Evolutionary conservation across 2,329 filamentous ascomycete species (phyloP).

Genomic region (Phialemoniopsis sp.): DNA sequence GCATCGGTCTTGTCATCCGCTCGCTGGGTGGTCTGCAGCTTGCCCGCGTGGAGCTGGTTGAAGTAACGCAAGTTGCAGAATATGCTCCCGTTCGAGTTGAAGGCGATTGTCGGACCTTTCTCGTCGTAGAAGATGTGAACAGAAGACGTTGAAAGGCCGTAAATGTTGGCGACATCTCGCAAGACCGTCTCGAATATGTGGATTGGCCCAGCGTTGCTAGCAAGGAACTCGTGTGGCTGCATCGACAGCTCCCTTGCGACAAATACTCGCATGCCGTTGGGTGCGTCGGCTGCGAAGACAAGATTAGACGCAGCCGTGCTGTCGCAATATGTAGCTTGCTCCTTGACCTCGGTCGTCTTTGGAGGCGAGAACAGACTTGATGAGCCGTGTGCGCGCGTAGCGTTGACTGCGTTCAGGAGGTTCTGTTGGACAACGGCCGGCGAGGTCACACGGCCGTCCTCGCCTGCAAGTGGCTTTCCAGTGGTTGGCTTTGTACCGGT

Average conservation of each 20-base stretch:
- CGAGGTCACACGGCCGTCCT: conserved; percentile 51
- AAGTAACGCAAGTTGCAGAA: conserved; percentile 95
- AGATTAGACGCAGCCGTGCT: conserved; percentile 70
- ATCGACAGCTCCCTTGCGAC: conserved; percentile 50
- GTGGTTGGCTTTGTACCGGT: background rate
- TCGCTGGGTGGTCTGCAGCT: background rate
- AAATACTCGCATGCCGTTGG: conserved; percentile 71
- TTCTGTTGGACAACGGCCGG: conserved; percentile 63
- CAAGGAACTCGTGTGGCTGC: conserved; percentile 54
- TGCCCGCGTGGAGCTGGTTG: conserved; percentile 64
- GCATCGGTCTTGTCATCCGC: conserved; percentile 29
- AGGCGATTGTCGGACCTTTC: conserved; percentile 77
- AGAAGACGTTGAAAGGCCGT: conserved; percentile 62
- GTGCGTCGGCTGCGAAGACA: conserved; percentile 63
- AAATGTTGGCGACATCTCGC: conserved; percentile 66
- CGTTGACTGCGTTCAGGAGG: conserved; percentile 72
- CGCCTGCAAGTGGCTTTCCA: background rate
- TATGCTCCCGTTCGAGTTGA: conserved; percentile 81
- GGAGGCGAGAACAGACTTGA: conserved; percentile 69
- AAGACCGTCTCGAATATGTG: conserved; percentile 68
- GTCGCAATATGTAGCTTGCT: conserved; percentile 85
- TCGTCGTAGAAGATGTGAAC: conserved; percentile 88
- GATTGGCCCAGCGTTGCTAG: conserved; percentile 55
- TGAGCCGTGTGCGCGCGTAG: conserved; percentile 74
- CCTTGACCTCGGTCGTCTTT: conserved; percentile 67